These are phyloP conservation scores for Aureobasidium zeae DNA, from an alignment of 2,329 filamentous ascomycete genomes.

Conservation along the genomic window DNA sequence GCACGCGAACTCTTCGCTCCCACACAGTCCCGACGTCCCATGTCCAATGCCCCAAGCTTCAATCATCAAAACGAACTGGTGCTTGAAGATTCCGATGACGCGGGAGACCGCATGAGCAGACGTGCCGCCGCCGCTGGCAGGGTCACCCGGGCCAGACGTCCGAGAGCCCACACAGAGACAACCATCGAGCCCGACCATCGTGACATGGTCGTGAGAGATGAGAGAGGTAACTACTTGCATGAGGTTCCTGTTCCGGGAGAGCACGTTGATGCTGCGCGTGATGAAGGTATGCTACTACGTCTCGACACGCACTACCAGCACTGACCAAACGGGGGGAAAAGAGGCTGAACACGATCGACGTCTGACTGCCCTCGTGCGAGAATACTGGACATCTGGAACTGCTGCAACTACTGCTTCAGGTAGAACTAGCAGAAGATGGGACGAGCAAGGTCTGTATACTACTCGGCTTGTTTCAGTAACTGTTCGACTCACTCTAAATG, in stretches of 20 bases:
- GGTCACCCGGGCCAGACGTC: neutral
- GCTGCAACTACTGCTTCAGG: neutral
- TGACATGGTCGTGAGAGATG: conserved; percentile 13
- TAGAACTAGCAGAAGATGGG: conserved; percentile 4
- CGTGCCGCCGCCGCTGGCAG: conserved; percentile 4
- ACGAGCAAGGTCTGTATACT: conserved; percentile 12
- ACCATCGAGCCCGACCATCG: conserved; percentile 5
- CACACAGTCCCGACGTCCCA: conserved; percentile 6
- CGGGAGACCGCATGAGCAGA: conserved; percentile 1
- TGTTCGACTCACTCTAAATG: neutral
- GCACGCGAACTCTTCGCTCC: conserved; percentile 15
- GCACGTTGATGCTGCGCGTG: neutral
- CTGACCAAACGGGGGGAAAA: neutral
- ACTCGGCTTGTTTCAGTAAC: neutral
- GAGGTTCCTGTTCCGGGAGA: conserved; percentile 9
- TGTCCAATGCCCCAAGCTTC: neutral
- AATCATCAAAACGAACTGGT: conserved; percentile 6
- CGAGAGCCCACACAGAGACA: conserved; percentile 7
- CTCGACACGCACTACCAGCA: neutral
- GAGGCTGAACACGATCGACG: conserved; percentile 7
- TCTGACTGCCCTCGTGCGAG: conserved; percentile 9
- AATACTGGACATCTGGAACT: conserved; percentile 11
- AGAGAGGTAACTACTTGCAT: conserved; percentile 5
- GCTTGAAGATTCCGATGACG: conserved; percentile 12
- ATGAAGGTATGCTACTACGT: conserved; percentile 6